Conservation (phyloP, 2,329 filamentous ascomycete genomes). For the Stylonectria norvegica region DNA sequence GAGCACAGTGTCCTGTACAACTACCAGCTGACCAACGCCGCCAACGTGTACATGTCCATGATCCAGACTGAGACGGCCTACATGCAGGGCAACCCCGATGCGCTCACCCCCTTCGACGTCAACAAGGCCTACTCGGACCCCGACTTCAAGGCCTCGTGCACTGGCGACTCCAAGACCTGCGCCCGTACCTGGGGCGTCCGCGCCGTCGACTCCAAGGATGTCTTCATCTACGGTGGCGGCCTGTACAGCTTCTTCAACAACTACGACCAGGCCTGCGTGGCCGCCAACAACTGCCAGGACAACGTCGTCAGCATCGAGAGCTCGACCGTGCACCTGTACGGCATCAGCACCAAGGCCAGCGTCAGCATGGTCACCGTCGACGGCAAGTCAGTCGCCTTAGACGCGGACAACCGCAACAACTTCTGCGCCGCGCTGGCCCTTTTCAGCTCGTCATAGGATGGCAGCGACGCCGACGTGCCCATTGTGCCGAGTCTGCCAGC, state of each 20-base stretch:
- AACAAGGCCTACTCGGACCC: slow-evolving; percentile 63
- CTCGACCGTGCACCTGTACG: slow-evolving; percentile 63
- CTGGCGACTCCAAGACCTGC: slow-evolving; percentile 51
- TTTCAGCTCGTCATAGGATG: slow-evolving; percentile 18
- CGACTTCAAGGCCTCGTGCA: slow-evolving; percentile 55
- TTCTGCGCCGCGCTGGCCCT: slow-evolving; percentile 60
- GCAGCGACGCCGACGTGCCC: background rate
- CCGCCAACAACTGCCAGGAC: slow-evolving; percentile 66
- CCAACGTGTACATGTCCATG: slow-evolving; percentile 75
- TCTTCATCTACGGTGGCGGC: slow-evolving; percentile 69
- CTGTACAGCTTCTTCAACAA: slow-evolving; percentile 84
- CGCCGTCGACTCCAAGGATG: slow-evolving; percentile 61
- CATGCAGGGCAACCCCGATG: slow-evolving; percentile 79
- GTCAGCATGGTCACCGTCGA: slow-evolving; percentile 69
- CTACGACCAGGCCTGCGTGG: slow-evolving; percentile 69
- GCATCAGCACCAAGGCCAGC: slow-evolving; percentile 70
- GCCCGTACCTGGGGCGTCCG: slow-evolving; percentile 76
- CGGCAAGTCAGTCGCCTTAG: slow-evolving; percentile 50
- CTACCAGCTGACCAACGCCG: slow-evolving; percentile 76
- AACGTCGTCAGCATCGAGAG: slow-evolving; percentile 73
- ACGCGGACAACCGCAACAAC: slow-evolving; percentile 61
- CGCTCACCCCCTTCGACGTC: slow-evolving; percentile 60
- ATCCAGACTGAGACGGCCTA: slow-evolving; percentile 91
- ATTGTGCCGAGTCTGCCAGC: too few species aligned
- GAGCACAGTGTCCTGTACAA: slow-evolving; percentile 71